phyloP scores from a whole-genome alignment of 495 filamentous ascomycete genomes.

The Trichodelitschia bisporula region DNA sequence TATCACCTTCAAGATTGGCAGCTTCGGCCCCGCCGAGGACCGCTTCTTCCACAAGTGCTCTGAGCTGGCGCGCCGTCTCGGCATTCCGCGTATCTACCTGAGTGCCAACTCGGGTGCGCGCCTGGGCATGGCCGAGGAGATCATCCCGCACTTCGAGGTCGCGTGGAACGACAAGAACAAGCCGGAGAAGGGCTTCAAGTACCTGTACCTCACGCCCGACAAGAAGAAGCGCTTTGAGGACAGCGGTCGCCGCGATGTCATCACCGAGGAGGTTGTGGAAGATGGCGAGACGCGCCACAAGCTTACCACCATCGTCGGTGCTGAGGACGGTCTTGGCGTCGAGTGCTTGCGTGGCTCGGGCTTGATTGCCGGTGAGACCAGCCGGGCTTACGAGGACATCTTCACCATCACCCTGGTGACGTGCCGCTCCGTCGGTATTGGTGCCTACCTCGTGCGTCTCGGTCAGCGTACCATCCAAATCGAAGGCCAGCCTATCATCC shows the following conservation, averaged over 20 bases:
- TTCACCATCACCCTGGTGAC: slow-evolving; percentile 97
- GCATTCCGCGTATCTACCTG: slow-evolving; percentile 89
- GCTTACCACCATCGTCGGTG: slow-evolving; percentile 84
- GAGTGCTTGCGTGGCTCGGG: slow-evolving; percentile 94
- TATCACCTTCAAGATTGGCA: slow-evolving; percentile 96
- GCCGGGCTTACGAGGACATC: slow-evolving; percentile 92
- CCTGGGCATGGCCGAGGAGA: slow-evolving; percentile 86
- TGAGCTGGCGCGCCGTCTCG: slow-evolving; percentile 73
- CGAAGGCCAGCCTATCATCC: slow-evolving; percentile 95
- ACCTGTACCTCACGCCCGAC: slow-evolving; percentile 82
- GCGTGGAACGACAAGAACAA: slow-evolving; percentile 76
- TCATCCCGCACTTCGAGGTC: slow-evolving; percentile 89
- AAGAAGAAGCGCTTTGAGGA: slow-evolving; percentile 75
- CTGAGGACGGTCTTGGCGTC: slow-evolving; percentile 88
- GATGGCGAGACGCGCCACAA: slow-evolving; percentile 80
- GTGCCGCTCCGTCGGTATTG: slow-evolving; percentile 91
- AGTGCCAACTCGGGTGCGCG: slow-evolving; percentile 99
- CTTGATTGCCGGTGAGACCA: slow-evolving; percentile 93
- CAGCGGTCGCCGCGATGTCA: slow-evolving; percentile 54
- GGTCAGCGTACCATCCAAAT: slow-evolving; percentile 97
- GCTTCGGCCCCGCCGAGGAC: slow-evolving; percentile 88
- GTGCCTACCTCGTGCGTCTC: slow-evolving; percentile 92
- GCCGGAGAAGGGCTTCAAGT: slow-evolving; percentile 88
- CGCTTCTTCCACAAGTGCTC: slow-evolving; percentile 99
- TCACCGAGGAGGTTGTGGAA: slow-evolving; percentile 65